These are phyloP conservation scores for Dryas alaskensis DNA, from an alignment of 306 rosid genomes.

Conservation along the genomic window DNA sequence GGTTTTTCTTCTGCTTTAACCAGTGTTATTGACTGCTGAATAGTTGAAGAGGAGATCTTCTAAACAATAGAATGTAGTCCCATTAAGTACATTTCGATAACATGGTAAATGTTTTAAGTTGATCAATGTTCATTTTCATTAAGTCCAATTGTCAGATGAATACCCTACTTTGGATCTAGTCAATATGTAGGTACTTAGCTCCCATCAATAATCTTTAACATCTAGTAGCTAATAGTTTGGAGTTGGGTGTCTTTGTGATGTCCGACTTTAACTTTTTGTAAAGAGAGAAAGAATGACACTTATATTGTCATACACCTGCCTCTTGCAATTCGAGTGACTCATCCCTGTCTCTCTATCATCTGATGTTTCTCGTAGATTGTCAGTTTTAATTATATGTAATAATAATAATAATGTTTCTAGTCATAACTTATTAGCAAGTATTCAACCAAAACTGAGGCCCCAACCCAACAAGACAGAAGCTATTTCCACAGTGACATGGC, in stretches of 20 bases:
- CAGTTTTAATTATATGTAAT: too few species aligned
- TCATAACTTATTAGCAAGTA: too few species aligned
- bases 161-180: not conserved
- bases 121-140: conserved; percentile 27
- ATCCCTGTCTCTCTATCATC: too few species aligned
- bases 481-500: too few species aligned
- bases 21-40: conserved; percentile 66
- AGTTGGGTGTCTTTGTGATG: conserved; percentile 9
- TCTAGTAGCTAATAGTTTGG: conserved; percentile 11
- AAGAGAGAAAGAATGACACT: conserved; percentile 6
- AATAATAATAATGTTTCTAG: too few species aligned
- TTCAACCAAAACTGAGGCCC: too few species aligned
- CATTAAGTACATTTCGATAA: conserved; percentile 38
- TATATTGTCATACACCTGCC: too few species aligned
- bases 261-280: conserved; percentile 10
- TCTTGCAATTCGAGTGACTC: too few species aligned
- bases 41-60: conserved; percentile 23
- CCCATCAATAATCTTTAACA: conserved; percentile 11
- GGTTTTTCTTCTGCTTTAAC: conserved; percentile 82
- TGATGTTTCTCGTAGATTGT: too few species aligned
- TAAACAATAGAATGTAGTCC: conserved; percentile 38
- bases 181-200: conserved; percentile 17
- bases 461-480: too few species aligned
- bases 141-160: conserved; percentile 16
- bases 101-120: conserved; percentile 34